Conservation (phyloP, 2,329 filamentous ascomycete genomes). For the Trichophyton verrucosum region DNA sequence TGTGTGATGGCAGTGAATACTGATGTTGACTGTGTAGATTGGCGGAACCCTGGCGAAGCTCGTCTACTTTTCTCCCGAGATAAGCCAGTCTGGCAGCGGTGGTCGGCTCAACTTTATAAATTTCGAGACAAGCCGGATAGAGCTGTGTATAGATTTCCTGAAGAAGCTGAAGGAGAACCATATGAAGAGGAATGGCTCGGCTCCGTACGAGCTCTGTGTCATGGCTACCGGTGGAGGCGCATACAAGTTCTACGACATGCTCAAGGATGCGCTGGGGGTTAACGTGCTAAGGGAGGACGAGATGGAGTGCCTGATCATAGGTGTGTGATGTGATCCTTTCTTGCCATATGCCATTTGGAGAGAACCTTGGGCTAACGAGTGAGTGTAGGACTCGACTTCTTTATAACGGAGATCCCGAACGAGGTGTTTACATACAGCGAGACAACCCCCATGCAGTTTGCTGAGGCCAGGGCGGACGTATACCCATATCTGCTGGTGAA, state of each 20-base stretch:
- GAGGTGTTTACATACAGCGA: slow-evolving; percentile 97
- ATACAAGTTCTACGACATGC: slow-evolving; percentile 91
- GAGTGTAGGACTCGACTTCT: slow-evolving; percentile 74
- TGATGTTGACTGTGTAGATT: slow-evolving; percentile 48
- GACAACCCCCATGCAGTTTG: slow-evolving; percentile 78
- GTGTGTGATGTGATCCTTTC: slow-evolving; percentile 38
- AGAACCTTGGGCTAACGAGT: slow-evolving; percentile 5
- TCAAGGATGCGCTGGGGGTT: slow-evolving; percentile 69
- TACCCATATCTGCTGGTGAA: slow-evolving; percentile 98
- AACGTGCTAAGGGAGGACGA: slow-evolving; percentile 89
- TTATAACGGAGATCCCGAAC: slow-evolving; percentile 92
- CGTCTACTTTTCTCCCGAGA: slow-evolving; percentile 90
- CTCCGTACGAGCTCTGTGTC: slow-evolving; percentile 62
- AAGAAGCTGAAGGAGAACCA: slow-evolving; percentile 73
- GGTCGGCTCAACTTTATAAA: slow-evolving; percentile 89
- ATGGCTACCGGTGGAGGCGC: slow-evolving; percentile 95
- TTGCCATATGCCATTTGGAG: background rate
- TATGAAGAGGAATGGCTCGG: slow-evolving; percentile 57
- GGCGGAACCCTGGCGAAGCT: slow-evolving; percentile 91
- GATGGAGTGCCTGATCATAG: slow-evolving; percentile 96
- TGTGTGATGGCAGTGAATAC: background rate
- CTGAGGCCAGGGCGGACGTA: slow-evolving; percentile 62
- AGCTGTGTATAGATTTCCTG: slow-evolving; percentile 88
- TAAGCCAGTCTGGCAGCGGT: slow-evolving; percentile 63
- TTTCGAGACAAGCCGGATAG: slow-evolving; percentile 91